Evolutionary conservation across 371 early-diverging fungal genomes (phyloP).

Genomic region (Synchytrium microbalum): DNA sequence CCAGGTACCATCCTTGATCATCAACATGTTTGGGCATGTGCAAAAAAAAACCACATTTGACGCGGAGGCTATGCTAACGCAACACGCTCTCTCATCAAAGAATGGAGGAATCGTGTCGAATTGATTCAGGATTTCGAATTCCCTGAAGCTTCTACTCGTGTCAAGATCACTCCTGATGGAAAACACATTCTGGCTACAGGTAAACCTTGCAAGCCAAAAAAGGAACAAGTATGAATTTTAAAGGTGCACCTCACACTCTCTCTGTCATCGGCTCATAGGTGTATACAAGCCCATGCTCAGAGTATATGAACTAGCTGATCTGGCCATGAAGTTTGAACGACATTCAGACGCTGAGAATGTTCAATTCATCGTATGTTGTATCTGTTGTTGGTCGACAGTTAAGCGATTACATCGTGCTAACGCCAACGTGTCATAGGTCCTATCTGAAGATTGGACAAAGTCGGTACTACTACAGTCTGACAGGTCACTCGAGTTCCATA

Average conservation of each 20-base stretch:
- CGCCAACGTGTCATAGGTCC: slow-evolving; percentile 33
- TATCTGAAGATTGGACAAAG: slow-evolving; percentile 98
- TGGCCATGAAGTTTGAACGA: slow-evolving; percentile 96
- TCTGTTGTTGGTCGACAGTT: not conserved
- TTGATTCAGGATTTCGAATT: slow-evolving; percentile 97
- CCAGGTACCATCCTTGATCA: slow-evolving; percentile 46
- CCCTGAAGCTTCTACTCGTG: slow-evolving; percentile 85
- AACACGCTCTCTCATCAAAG: slow-evolving; percentile 28
- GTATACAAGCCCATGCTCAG: slow-evolving; percentile 98
- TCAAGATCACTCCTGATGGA: slow-evolving; percentile 82
- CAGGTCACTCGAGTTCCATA: slow-evolving; percentile 94
- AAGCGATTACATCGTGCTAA: not conserved
- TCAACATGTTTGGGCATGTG: not conserved
- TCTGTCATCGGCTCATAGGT: slow-evolving; percentile 24
- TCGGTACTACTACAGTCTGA: slow-evolving; percentile 86
- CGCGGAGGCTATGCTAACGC: not conserved
- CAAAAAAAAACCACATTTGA: not conserved
- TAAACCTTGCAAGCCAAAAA: slow-evolving; percentile 8
- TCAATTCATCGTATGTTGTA: slow-evolving; percentile 59
- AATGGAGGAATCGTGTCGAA: slow-evolving; percentile 83
- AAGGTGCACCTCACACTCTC: not conserved
- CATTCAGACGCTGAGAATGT: slow-evolving; percentile 94
- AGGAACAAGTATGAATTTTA: slow-evolving; percentile 4
- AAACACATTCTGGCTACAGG: slow-evolving; percentile 89
- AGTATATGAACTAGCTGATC: slow-evolving; percentile 85